phyloP scores from a whole-genome alignment of 495 filamentous ascomycete species.

The Daldinia concentrica region DNA sequence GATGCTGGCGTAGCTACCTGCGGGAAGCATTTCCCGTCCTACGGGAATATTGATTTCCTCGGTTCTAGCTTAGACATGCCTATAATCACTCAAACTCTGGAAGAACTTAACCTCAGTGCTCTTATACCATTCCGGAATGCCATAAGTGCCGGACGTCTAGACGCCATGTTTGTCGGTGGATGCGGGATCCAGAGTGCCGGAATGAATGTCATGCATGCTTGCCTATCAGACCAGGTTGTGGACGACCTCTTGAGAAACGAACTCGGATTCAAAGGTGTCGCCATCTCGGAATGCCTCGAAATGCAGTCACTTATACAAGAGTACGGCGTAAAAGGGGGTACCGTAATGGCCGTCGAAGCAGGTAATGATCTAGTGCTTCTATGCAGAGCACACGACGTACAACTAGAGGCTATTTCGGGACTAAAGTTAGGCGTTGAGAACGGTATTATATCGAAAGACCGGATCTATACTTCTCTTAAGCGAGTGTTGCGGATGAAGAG shows the following conservation, averaged over 20 bases:
- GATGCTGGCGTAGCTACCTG: slow-evolving; percentile 85
- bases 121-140: slow-evolving; percentile 88
- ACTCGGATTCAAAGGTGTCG: slow-evolving; percentile 85
- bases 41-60: slow-evolving; percentile 90
- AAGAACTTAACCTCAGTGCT: slow-evolving; percentile 84
- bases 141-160: slow-evolving; percentile 76
- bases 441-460: slow-evolving; percentile 77
- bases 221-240: slow-evolving; percentile 88
- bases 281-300: slow-evolving; percentile 94
- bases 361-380: slow-evolving; percentile 87
- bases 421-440: slow-evolving; percentile 87
- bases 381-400: slow-evolving; percentile 83
- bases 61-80: slow-evolving; percentile 87
- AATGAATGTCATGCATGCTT: slow-evolving; percentile 92
- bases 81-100: slow-evolving; percentile 88
- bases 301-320: slow-evolving; percentile 93
- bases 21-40: slow-evolving; percentile 93
- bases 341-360: slow-evolving; percentile 92
- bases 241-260: slow-evolving; percentile 83
- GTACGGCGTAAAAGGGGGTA: slow-evolving; percentile 90
- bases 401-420: slow-evolving; percentile 86
- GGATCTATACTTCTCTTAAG: slow-evolving; percentile 76
- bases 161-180: slow-evolving; percentile 93
- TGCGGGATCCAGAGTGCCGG: slow-evolving; percentile 86
- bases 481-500: slow-evolving; percentile 79